Percentiles rank a stretch among this genome's conserved stretches.
These are phyloP conservation scores for Talaromyces adpressus DNA, from an alignment of 495 filamentous ascomycete genomes.

Conservation along the genomic window DNA sequence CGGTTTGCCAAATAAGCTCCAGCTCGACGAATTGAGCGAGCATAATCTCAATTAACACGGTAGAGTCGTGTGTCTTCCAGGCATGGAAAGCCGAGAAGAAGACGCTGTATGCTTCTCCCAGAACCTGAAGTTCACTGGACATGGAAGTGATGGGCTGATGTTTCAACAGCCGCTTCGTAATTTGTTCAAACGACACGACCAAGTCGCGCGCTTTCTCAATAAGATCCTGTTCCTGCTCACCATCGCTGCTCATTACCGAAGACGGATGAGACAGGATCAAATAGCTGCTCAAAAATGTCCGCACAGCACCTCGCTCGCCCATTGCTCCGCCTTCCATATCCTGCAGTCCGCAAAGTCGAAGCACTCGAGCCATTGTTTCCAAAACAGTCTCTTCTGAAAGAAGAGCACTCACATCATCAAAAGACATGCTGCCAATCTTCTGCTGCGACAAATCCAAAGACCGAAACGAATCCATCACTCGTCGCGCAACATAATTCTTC, in stretches of 20 bases:
- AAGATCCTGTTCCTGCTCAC: constrained; percentile 81
- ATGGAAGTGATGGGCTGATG: constrained; percentile 35
- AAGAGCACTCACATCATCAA: constrained; percentile 72
- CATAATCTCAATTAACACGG: constrained; percentile 87
- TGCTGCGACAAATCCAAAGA: constrained; percentile 68
- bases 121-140: constrained; percentile 36
- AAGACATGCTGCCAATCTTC: constrained; percentile 62
- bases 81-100: constrained; percentile 90
- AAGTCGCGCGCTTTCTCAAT: constrained; percentile 83
- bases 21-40: constrained; percentile 90
- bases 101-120: constrained; percentile 60
- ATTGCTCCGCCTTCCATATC: constrained; percentile 62
- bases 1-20: constrained; percentile 92
- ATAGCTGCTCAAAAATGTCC: constrained; percentile 89
- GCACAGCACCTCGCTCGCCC: constrained; percentile 69
- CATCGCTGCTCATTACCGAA: constrained; percentile 83
- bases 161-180: constrained; percentile 53
- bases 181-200: constrained; percentile 73
- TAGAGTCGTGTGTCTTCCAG: constrained; percentile 91
- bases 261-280: constrained; percentile 87
- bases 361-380: constrained; percentile 57
- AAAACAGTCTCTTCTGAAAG: constrained; percentile 73
- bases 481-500: constrained; percentile 54
- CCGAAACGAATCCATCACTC: constrained; percentile 57
- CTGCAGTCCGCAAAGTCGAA: constrained; percentile 70